A percentile compares a stretch with the other conserved stretches of the same genome.
Evolutionary conservation across 129 eudicot genomes (phyloP).

Genomic region (Escallonia rubra): DNA sequence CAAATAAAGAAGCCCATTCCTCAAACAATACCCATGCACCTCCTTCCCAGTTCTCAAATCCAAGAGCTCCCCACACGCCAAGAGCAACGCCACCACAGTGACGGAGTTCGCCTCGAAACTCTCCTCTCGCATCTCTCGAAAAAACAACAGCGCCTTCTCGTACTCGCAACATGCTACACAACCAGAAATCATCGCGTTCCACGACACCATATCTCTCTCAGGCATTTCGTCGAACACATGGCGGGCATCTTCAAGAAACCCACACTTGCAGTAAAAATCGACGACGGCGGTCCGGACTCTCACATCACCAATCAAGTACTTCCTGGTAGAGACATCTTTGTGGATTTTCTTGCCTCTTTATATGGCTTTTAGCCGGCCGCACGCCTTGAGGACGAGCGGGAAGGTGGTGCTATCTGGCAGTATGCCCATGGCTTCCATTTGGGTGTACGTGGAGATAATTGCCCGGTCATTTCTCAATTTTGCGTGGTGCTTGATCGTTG

Average conservation of each 20-base stretch:
- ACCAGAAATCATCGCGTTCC: constrained; percentile 66
- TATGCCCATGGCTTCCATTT: constrained; percentile 44
- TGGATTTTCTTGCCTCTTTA: constrained; percentile 50
- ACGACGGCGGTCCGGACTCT: constrained; percentile 42
- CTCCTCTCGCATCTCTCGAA: constrained; percentile 32
- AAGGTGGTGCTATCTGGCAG: constrained; percentile 41
- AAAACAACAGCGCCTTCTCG: constrained; percentile 28
- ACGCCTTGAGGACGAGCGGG: constrained; percentile 60
- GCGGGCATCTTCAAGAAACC: constrained; percentile 34
- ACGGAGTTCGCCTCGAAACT: constrained; percentile 38
- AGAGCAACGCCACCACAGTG: constrained; percentile 44
- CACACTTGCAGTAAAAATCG: constrained; percentile 42
- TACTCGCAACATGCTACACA: constrained; percentile 38
- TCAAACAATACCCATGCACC: constrained; percentile 55
- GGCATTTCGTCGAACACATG: constrained; percentile 54
- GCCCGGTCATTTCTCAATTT: constrained; percentile 42
- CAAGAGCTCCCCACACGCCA: constrained; percentile 39
- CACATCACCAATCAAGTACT: constrained; percentile 30
- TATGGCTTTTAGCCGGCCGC: constrained; percentile 32
- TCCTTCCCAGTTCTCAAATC: constrained; percentile 41
- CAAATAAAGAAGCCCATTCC: constrained; percentile 34
- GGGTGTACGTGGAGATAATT: constrained; percentile 42
- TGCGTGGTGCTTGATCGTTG: constrained; percentile 37
- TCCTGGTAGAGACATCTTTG: constrained; percentile 5
- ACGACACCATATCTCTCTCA: constrained; percentile 52